Evolutionary conservation across 1,139 yeast species (phyloP).

Genomic region (Candida labiduridarum): DNA sequence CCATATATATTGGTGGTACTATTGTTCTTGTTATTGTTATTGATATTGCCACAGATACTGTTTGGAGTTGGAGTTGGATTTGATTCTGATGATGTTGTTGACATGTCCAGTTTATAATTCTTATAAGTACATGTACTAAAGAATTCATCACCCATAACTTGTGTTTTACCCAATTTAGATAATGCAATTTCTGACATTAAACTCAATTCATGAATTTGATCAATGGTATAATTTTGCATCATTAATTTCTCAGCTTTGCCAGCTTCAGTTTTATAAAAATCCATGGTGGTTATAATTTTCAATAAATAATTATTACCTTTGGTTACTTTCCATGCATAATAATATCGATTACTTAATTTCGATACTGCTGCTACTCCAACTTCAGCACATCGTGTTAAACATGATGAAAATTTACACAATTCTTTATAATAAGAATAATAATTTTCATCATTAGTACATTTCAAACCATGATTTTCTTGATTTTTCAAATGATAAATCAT

Average conservation of each 20-base stretch:
- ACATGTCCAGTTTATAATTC: constrained; percentile 4
- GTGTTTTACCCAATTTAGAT: constrained; percentile 21
- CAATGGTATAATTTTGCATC: constrained; percentile 19
- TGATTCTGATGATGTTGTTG: constrained; percentile 7
- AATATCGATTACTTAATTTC: constrained; percentile 46
- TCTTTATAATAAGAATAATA: constrained; percentile 24
- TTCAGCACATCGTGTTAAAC: constrained; percentile 38
- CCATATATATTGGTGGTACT: constrained; percentile 9
- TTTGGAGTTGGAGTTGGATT: constrained; percentile 3
- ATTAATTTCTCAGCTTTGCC: constrained; percentile 14
- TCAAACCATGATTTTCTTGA: constrained; percentile 21
- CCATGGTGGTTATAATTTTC: constrained; percentile 28
- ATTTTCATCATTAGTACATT: constrained; percentile 18
- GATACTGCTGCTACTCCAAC: constrained; percentile 38
- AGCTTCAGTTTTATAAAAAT: constrained; percentile 31
- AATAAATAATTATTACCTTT: constrained; percentile 43
- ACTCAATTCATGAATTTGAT: constrained; percentile 33
- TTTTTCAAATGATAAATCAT: constrained; percentile 20
- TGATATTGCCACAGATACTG: neutral
- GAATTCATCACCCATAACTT: constrained; percentile 16
- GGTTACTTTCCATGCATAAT: constrained; percentile 54
- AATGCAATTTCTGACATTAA: constrained; percentile 28
- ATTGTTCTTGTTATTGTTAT: constrained; percentile 2
- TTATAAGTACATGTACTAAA: constrained; percentile 14
- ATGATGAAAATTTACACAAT: constrained; percentile 32